Evolutionary conservation across 768 basidiomycete species (phyloP), one percentile per base, ranked within the genome.

Genomic region (Tulasnella calospora): DNA sequence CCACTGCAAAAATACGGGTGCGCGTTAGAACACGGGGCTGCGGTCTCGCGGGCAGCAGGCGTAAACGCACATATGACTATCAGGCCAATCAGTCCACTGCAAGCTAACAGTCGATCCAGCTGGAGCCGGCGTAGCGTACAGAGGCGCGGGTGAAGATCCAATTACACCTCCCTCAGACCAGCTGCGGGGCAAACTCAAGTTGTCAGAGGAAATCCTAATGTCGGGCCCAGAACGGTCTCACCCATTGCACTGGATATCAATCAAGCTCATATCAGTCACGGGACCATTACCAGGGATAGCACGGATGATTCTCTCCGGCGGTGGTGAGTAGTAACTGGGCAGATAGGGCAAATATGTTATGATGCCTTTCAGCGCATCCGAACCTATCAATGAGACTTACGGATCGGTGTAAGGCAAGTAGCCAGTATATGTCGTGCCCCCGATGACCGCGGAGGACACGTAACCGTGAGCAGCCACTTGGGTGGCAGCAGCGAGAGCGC

Each of bases 201-300:
- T 44, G 36, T 41, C 15, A 27, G 71, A 23, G 9, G 33, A 30
- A 46, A 44, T 41, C 13, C 8, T 27, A 9, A 17, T 27, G 55
- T 30, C 27, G 27, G 9, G 35, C 15, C 4, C 13, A 35, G 5
- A 67, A 15, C 8, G 9, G 12, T 8, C 38, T 67, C 13, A 71
- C 33, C 84, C 84, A 75, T 83, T 83, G 81, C 83, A 84, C 51
- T 85, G 84, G 19, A 83, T 36, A 40, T 87, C 86, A 67, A 86
- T 86, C 44, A 85, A 80, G 2, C 85, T 82, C 13, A 86, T 71
- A 80, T 86, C 85, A 3, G 81, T 82, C 23, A 86, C 84, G 15
- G 86, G 86, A 15, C 86, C 86, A 85, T 71, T 67, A 78, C 86
- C 85, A 51, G 86, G 86, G 44, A 87, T 85, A n/a, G 82, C 81